Evolutionary conservation across 139 green algal species (phyloP).

Genomic region (Chlorella sp.): DNA sequence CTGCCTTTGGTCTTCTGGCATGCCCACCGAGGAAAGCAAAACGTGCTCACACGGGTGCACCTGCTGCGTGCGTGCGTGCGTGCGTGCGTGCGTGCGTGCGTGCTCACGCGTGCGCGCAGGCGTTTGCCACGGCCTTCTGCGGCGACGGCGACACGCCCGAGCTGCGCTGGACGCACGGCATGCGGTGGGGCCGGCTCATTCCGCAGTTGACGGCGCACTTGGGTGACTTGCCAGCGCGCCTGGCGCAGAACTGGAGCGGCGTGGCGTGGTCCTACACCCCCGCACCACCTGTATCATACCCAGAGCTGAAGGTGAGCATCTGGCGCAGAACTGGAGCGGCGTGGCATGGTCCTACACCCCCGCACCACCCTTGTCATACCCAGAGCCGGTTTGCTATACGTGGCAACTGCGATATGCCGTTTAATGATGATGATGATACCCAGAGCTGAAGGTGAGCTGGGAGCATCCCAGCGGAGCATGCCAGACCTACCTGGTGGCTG

Average conservation of each 20-base stretch:
- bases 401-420: no score
- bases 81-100: not conserved
- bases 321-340: conserved; percentile 50
- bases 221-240: conserved; percentile 51
- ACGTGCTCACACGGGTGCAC: no score
- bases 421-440: no score
- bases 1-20: no score
- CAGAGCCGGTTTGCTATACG: conserved; percentile 56
- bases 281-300: conserved; percentile 79
- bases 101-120: conserved; percentile 25
- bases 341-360: conserved; percentile 85
- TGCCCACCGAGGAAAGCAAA: no score
- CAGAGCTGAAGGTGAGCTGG: no score
- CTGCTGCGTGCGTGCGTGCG: no score
- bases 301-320: conserved; percentile 61
- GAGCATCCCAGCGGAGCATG: no score
- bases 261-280: conserved; percentile 85
- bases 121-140: conserved; percentile 71
- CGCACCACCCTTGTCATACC: conserved; percentile 79
- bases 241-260: conserved; percentile 50
- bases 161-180: conserved; percentile 88
- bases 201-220: conserved; percentile 55
- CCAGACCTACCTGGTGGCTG: not conserved
- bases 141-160: conserved; percentile 87
- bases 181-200: conserved; percentile 75